Base-by-base conservation (phyloP, 495 filamentous ascomycete species). In the Talaromyces thailandensis region DNA sequence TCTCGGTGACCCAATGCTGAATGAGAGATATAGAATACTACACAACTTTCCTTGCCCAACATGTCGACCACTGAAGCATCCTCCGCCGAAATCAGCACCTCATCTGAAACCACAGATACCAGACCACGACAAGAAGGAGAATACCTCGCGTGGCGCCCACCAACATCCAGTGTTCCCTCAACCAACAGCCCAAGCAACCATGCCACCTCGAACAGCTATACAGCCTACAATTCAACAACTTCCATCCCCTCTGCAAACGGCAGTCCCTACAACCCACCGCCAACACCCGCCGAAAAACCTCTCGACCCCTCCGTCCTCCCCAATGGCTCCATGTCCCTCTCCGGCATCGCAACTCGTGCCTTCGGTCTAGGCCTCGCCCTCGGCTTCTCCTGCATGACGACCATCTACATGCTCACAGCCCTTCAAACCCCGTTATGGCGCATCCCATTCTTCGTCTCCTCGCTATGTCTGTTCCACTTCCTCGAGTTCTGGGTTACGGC, bases 401-500 rank as follows among this genome's bases (percentile, higher is more conserved):
- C 83, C 16, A 51, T 75, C 43, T 65, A 69, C 68, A 78, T 69
- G 64, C 79, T 64, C 56, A 62, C 66, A 69, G 68, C 29, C 52
- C 70, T 28, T 68, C 61, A 63, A 1, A 75, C 73, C 28, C 78
- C 82, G 0, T 80, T 93, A 64, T 97, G 93, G 92, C 90, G 94
- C 63, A 70, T 88, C 1, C 86, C 91, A 18, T 87, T 91, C 79
- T 96, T 98, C 77, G 66, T 92, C 68, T 75, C 80, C 53, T 73
- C 85, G 26, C 86, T 98, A 61, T 84, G 86, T 16, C 69, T 88
- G 60, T 97, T 97, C 82, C 94, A 98, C 75, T 96, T 96, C 77
- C 88, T 98, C 73, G 94, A 98, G 75, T 98, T 89, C 81, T 93
- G 82, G 78, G 88, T 85, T 56, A 97, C 93, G 0, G 94, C 94